Base-by-base conservation (phyloP, 768 basidiomycete species). In the Mycena galopus region DNA sequence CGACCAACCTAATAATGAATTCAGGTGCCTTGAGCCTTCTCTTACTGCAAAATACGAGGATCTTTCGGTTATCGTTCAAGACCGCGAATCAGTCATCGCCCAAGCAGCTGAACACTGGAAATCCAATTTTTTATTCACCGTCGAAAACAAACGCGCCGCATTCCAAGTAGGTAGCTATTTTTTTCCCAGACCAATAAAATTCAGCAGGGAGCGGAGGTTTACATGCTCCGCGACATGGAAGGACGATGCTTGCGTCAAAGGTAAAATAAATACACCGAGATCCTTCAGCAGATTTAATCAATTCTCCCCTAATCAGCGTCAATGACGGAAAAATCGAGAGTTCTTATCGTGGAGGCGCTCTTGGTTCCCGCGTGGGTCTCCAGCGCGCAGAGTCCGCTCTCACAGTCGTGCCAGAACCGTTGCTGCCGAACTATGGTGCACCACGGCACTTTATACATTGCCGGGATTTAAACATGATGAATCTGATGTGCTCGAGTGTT, bases 141-240 rank as follows among this genome's bases (percentile, higher is more conserved):
- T 65, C n/a, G 50, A 35, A 65, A 23, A 50, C 7, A 3, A 51
- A 33, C 63, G 63, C 33, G 51, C 33, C 50, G 33, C 12, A 29
- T 66, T 66, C 17, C 32, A 56, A 33, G 65, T 66, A 9, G 65
- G 55, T 30, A 55, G 47, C n/a, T n/a, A n/a, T n/a, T n/a, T 39
- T 65, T 65, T 42, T 65, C 56, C 63, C 65, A 66, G 19, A 35
- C 25, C 19, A 67, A 67, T 50, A n/a, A 12, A 25, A 12, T 56
- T n/a, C 25, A 44, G 19, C 25, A 44, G 19, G 65, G 65, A 8
- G 65, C 55, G 35, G 53, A 65, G 50, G 50, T 64, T 10, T 65
- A 65, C 25, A 56, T 66, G 55, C 50, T 57, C 44, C 32, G 44
- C 9, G 56, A 55, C 29, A 55, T 65, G 51, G 51, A 53, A 53